phyloP scores from a whole-genome alignment of 805 yeast genomes.

The Pichia phayaonensis region DNA sequence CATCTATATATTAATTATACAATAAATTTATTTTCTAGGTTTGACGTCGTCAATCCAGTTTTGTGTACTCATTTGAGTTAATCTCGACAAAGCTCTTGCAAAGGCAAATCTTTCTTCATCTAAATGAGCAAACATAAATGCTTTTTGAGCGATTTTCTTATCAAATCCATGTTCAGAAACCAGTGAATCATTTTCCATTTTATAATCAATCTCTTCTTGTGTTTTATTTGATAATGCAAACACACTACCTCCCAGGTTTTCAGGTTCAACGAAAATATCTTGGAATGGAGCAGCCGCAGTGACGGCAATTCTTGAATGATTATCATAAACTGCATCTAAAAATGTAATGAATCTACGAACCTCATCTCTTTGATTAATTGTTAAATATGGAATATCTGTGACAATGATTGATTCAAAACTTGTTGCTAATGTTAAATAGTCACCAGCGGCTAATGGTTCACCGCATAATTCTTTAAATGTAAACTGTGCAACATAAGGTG shows the following conservation, averaged over 20 bases:
- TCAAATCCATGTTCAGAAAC: slow-evolving; percentile 74
- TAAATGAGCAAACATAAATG: slow-evolving; percentile 65
- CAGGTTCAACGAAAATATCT: slow-evolving; percentile 80
- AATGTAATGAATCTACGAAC: slow-evolving; percentile 91
- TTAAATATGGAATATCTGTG: slow-evolving; percentile 85
- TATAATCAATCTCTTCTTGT: slow-evolving; percentile 20
- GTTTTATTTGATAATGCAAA: slow-evolving; percentile 32
- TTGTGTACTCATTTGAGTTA: slow-evolving; percentile 88
- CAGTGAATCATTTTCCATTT: slow-evolving; percentile 45
- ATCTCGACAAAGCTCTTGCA: slow-evolving; percentile 86
- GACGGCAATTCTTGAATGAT: slow-evolving; percentile 79
- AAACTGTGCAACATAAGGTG: slow-evolving; percentile 82
- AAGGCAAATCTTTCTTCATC: slow-evolving; percentile 97
- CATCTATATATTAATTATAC: background rate
- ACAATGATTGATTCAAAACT: slow-evolving; percentile 73
- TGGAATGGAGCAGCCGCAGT: slow-evolving; percentile 83
- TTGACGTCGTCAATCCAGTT: slow-evolving; percentile 67
- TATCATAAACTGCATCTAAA: slow-evolving; percentile 91
- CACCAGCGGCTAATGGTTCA: slow-evolving; percentile 85
- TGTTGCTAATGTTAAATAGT: slow-evolving; percentile 76
- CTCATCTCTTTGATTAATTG: slow-evolving; percentile 70
- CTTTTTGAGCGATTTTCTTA: slow-evolving; percentile 59
- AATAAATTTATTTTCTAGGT: slow-evolving; percentile 1
- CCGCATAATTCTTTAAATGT: slow-evolving; percentile 85
- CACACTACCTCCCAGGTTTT: slow-evolving; percentile 40